Base-by-base conservation (phyloP, 1,284 basidiomycete genomes). In the Apiotrichum akiyoshidainum region DNA sequence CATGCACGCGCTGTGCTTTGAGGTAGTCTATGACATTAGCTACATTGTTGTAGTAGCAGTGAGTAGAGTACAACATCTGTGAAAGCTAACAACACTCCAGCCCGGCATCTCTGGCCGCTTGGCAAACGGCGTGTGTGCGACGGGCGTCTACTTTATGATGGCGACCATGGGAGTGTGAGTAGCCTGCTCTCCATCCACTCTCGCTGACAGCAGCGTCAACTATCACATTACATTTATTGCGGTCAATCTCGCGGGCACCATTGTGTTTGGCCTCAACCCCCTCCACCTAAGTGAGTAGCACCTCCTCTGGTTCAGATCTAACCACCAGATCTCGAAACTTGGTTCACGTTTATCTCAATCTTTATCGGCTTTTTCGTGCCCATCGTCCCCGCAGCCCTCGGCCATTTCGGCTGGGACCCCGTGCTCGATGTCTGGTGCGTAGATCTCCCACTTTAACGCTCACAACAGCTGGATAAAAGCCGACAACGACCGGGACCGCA, bases 341-440 rank as follows among this genome's bases (percentile, higher is more conserved):
- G 59, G 62, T 68, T 66, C 50, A 39, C 63, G n/a, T 58, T 46
- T 19, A 9, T 48, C n/a, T 68, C 66, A 13, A 35, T 46, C 4
- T 52, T 54, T 34, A 19, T 68, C 16, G 66, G 65, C 3, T 49
- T 66, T 9, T 64, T 57, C 40, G 53, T 66, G 0, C 62, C 65
- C 22, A 56, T 68, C 35, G 44, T 65, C 26, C 66, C 66, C 17
- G 65, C 62, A 0, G 61, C 56, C 0, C 57, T 66, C 4, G 65
- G 63, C 2, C 66, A 68, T 41, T 66, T 64, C 49, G 65, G 65
- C 6, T 59, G 58, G 52, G 65, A 66, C 55, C 61, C 65, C 10
- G 9, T 61, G 2, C 52, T 57, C 14, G 19, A 55, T 8, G 59
- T 58, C 14, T 66, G 65, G 64, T 61, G 41, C 13, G 59, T 55